Evolutionary conservation across 2,329 filamentous ascomycete genomes (phyloP), one percentile per base, ranked within the genome.

Genomic region (Pestalotiopsis sp.): DNA sequence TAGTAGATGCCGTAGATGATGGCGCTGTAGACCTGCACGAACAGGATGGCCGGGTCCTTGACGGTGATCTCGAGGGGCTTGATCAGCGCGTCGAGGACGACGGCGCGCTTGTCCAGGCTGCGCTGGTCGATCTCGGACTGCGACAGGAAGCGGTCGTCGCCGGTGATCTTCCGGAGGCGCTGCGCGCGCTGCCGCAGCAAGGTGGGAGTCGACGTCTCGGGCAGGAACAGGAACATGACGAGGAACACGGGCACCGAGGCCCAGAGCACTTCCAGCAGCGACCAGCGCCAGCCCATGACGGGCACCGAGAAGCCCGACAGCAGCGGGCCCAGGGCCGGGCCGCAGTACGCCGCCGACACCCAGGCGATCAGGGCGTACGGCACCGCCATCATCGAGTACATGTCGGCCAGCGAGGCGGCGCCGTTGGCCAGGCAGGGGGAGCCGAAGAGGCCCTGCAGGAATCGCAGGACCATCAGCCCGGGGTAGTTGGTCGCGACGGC

Each of bases 391-490:
- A 89, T 76, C 58, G 82, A 85, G 73, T 87, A 89, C 75, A 88
- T 84, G 71, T 88, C 86, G 63, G 82, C 81, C 0, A 87, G 79
- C 0, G 85, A 84, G 3, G 86, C 86, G 31, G 82, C 85, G 4
- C 85, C 86, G 0, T 86, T 91, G 0, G 90, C 90, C 7, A 93
- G 79, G 76, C 87, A 90, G 0, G 90, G 91, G 7, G 85, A 88
- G 9, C 90, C 90, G 72, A 91, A 90, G 82, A 92, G 90, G 1
- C 89, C 90, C 69, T 89, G 87, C 4, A 92, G 78, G 78, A 91
- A 91, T 1, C 90, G 85, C 2, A 90, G 81, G 2, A 91, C 87
- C 73, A 92, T 84, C 11, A 93, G 82, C 0, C 89, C 89, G 0
- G 87, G 80, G 66, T 90, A 91, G 80, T 90, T 91, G 59, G 86